These are phyloP conservation scores for Ceratocystis huliohia DNA, from an alignment of 2,329 filamentous ascomycete genomes.

Conservation along the genomic window DNA sequence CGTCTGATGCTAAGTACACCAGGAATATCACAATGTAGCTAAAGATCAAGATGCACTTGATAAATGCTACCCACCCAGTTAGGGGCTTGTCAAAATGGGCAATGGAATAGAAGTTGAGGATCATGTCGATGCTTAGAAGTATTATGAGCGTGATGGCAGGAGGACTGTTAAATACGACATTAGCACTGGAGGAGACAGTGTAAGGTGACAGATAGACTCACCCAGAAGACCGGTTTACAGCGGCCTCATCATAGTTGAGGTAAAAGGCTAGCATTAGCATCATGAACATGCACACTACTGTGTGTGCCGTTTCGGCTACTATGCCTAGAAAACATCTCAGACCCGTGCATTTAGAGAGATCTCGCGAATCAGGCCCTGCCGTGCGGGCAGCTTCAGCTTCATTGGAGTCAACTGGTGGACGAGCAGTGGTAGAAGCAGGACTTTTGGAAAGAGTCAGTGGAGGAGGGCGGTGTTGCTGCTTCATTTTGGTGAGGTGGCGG, in stretches of 20 bases:
- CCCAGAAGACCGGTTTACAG: conserved; percentile 20
- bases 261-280: conserved; percentile 28
- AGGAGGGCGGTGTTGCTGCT: conserved; percentile 9
- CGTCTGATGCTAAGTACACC: conserved; percentile 28
- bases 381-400: not conserved
- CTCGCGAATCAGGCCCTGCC: not conserved
- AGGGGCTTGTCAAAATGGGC: conserved; percentile 26
- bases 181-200: conserved; percentile 3
- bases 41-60: conserved; percentile 27
- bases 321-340: conserved; percentile 24
- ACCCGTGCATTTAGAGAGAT: not conserved
- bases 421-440: not conserved
- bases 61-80: conserved; percentile 27
- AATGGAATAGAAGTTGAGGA: conserved; percentile 30
- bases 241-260: conserved; percentile 25
- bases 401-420: not conserved
- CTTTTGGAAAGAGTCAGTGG: not conserved
- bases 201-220: not conserved
- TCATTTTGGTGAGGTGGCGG: conserved; percentile 1
- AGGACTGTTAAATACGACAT: conserved; percentile 22
- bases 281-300: conserved; percentile 27
- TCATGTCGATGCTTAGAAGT: conserved; percentile 28
- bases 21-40: conserved; percentile 30
- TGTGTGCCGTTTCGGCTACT: conserved; percentile 27
- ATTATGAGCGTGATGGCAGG: conserved; percentile 27